Base-by-base conservation (phyloP, 352 stramenopile genomes). In the Globisporangium megalacanthum region DNA sequence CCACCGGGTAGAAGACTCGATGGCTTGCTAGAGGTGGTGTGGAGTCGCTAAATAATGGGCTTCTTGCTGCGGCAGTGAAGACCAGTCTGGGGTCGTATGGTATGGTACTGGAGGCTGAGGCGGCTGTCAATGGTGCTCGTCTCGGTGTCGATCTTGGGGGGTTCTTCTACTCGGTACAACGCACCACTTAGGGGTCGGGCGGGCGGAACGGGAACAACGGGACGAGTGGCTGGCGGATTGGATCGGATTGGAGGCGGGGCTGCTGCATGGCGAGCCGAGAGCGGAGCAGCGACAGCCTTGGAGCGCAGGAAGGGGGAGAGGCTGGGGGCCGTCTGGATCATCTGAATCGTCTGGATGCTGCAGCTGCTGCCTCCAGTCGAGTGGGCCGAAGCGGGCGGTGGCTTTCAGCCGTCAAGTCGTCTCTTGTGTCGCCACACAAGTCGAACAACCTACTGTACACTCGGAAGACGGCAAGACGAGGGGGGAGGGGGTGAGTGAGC, bases 111-210 rank as follows among this genome's bases (percentile, higher is more conserved):
- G 42, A 47, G 17, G 42, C 6, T 20, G 42, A 7, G 42, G 19
- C 42, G n/a, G 6, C 42, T 47, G 5, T 44, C 17, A 10, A 53
- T 41, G 53, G 10, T 48, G 33, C 35, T 58, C 15, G 45, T 44
- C 53, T 52, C 52, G 44, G 4, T 31, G 33, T 31, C 45, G 49
- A 15, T 53, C 11, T 53, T 37, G 42, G 29, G 44, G 29, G n/a
- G n/a, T n/a, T 19, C 46, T 47, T 59, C 44, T 59, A 45, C 42
- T 54, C 20, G 14, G 44, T 54, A 54, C 35, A 54, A 31, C 35
- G 37, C 29, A 19, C 33, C 49, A 44, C 49, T 15, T 31, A 44
- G 15, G 17, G n/a, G 42, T 47, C 33, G 33, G 42, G 42, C 5
- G 42, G 42, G n/a, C n/a, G n/a, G n/a, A n/a, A n/a, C n/a, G n/a